Evolutionary conservation across 2,329 filamentous ascomycete genomes (phyloP), one percentile per base, ranked within the genome.

Genomic region (Sarocladiaceae sp.): DNA sequence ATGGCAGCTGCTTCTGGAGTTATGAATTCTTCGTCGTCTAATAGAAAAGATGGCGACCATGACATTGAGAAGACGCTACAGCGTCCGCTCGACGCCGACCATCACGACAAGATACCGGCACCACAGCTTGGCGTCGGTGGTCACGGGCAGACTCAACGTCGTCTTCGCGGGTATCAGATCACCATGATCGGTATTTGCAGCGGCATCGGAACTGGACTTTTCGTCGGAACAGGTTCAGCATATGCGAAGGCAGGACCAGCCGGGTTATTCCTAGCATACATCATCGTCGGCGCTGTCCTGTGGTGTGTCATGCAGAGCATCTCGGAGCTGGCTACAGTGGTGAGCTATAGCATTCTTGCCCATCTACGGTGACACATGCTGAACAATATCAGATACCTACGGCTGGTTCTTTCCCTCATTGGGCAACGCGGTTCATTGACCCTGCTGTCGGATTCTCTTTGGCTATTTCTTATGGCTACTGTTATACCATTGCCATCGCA

Each of bases 231-330:
- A 12, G 51, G 48, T 13, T 31, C 39, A 16, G 43, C 45, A 39
- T 46, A 51, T n/a, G 54, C 56, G 9, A 53, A 47, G 11, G 52
- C 53, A 3, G 58, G 59, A 2, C 57, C 58, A 42, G 69, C 68
- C 15, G 63, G 60, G 41, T 63, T 71, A 5, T 55, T 74, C 18
- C 61, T 71, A 33, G 66, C 67, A 6, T 74, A 72, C 49, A 55
- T 65, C 18, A 65, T 73, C 33, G 66, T 78, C 46, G 74, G 74
- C 43, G 65, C 70, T 6, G 68, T 79, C 42, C 70, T 80, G 31
- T 78, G 69, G 58, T 70, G 68, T 24, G 73, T 78, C 51, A 77
- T 80, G 65, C 61, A 63, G 29, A 57, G 56, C 29, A 55, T 63
- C 40, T 56, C 57, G 27, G 62, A 65, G 48, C 47, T 59, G 44